A percentile compares a stretch with the other conserved stretches of the same genome.
Conservation (phyloP, 2,329 filamentous ascomycete species). For the Fusarium chaquense region DNA sequence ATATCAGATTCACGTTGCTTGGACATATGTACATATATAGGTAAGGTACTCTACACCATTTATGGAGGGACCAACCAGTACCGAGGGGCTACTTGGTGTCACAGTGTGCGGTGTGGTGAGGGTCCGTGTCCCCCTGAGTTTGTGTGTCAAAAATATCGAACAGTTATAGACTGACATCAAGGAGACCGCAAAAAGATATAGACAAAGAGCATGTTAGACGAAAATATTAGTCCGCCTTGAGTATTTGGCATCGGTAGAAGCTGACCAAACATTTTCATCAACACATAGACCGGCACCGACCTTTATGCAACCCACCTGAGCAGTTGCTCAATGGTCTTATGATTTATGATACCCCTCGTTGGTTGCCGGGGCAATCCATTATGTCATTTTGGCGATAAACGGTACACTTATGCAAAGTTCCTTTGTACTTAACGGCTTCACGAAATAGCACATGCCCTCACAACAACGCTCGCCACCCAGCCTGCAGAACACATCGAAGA, state of each 20-base stretch:
- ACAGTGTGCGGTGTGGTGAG: not conserved
- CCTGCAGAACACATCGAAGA: conserved; percentile 24
- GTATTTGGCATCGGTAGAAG: fast-evolving
- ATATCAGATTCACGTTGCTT: no score
- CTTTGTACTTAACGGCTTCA: conserved; percentile 36
- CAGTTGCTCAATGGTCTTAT: not conserved
- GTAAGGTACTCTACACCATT: not conserved
- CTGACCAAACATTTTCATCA: not conserved
- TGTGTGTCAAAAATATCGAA: not conserved
- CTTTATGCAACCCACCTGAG: not conserved
- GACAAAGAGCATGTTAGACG: not conserved
- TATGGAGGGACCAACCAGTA: not conserved
- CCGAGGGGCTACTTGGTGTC: not conserved
- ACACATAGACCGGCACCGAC: no score
- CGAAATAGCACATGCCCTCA: conserved; percentile 31
- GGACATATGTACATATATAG: no score
- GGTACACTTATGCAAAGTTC: conserved; percentile 25
- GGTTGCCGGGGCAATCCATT: conserved; percentile 47
- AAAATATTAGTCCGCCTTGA: not conserved
- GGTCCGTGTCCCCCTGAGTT: not conserved
- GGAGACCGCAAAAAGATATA: not conserved
- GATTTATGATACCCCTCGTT: conserved; percentile 10
- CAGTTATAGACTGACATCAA: not conserved
- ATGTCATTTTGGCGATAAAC: conserved; percentile 37
- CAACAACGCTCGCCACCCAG: conserved; percentile 24